Evolutionary conservation across 1,284 basidiomycete species (phyloP).

Genomic region (Sporisorium scitamineum): DNA sequence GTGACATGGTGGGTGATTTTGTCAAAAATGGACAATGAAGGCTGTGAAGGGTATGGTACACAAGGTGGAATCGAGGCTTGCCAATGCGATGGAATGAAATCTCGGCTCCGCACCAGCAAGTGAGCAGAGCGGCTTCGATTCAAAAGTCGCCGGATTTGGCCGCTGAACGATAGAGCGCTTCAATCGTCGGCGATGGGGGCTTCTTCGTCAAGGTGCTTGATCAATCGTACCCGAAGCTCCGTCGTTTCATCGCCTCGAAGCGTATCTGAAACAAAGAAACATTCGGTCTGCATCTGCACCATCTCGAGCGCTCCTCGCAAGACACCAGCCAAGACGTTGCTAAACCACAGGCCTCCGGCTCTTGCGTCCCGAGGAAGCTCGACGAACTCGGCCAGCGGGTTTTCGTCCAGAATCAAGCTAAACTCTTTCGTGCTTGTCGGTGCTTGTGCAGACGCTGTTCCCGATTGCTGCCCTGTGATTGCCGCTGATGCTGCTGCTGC

Average conservation of each 20-base stretch:
- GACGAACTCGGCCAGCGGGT: constrained; percentile 95
- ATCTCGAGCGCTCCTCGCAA: constrained; percentile 94
- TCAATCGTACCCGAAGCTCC: constrained; percentile 88
- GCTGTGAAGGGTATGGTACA: neutral
- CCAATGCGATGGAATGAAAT: neutral
- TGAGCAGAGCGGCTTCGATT: neutral
- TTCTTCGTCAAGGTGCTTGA: constrained; percentile 95
- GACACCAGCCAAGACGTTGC: constrained; percentile 94
- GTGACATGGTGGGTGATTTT: neutral
- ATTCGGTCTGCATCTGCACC: constrained; percentile 98
- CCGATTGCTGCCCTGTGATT: constrained; percentile 11
- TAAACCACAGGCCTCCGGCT: constrained; percentile 85
- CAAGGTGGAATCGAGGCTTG: neutral
- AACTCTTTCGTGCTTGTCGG: constrained; percentile 72
- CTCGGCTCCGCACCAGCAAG: neutral
- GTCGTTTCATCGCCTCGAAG: constrained; percentile 93
- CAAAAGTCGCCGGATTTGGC: neutral
- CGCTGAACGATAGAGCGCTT: neutral
- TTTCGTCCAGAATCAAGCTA: constrained; percentile 89
- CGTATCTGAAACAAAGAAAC: constrained; percentile 87
- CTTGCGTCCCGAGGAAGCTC: constrained; percentile 90
- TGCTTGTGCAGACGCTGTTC: constrained; percentile 15
- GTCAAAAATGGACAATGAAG: neutral
- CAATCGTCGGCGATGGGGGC: constrained; percentile 70
- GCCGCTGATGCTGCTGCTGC: constrained; percentile 17